phyloP scores from a whole-genome alignment of 2,329 filamentous ascomycete genomes.

The Aureobasidium pullulans region DNA sequence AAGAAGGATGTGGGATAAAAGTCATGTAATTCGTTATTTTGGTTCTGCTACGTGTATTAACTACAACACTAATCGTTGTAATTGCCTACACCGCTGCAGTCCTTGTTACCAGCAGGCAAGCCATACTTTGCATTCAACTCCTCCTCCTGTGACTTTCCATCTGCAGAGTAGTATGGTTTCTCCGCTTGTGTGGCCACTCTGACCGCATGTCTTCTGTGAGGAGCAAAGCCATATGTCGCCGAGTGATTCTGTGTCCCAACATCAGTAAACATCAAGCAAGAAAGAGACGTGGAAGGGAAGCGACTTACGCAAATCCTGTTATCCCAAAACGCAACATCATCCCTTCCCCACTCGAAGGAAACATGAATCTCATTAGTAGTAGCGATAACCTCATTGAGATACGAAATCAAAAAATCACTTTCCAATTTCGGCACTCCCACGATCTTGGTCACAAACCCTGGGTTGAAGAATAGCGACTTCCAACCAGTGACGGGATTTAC shows the following conservation, averaged over 20 bases:
- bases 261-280: background rate
- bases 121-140: constrained; percentile 42
- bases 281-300: constrained; percentile 33
- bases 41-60: no score
- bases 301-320: no score
- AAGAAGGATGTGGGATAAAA: background rate
- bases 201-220: constrained; percentile 49
- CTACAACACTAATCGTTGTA: constrained; percentile 44
- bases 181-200: constrained; percentile 43
- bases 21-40: background rate
- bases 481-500: no score
- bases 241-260: background rate
- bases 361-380: no score
- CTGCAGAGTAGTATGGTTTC: constrained; percentile 33
- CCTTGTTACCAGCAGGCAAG: constrained; percentile 47
- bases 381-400: no score
- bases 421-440: no score
- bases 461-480: no score
- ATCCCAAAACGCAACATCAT: no score
- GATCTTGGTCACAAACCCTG: no score
- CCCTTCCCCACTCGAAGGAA: no score
- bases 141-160: constrained; percentile 49
- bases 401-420: no score
- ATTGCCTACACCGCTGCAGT: constrained; percentile 48
- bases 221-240: constrained; percentile 50